Evolutionary conservation across 495 filamentous ascomycete species (phyloP), one percentile per base, ranked within the genome.

Genomic region (Articulospora tetracladia): DNA sequence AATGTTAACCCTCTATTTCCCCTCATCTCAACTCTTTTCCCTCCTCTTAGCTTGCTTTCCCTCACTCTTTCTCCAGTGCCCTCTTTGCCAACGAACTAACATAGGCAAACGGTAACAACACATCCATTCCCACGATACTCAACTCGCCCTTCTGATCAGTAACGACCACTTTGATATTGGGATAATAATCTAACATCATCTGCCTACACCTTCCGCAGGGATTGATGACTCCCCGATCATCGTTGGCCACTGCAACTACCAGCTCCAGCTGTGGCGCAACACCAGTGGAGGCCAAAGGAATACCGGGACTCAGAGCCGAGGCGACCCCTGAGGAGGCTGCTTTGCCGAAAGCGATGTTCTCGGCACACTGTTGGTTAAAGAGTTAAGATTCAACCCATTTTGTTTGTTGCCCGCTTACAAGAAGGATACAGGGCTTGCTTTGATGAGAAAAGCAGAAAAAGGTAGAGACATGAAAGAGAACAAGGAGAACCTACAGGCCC

Each of bases 201-300:
- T 72, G 69, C 24, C 70, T 64, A 34, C 70, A 72, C 19, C 70
- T 64, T 12, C 70, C 70, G 55, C 70, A 71, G 4, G 70, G 70
- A 59, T 55, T 72, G 27, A 70, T 49, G 3, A 72, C 62, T 0
- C 65, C 67, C 25, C 68, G 51, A 12, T 60, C 36, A 17, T 69
- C 63, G 54, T 71, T 68, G 0, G 64, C 65, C 6, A 71, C 61
- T 7, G 67, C 67, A 10, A 69, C 67, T n/a, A 70, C 67, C 27
- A 63, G 60, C 3, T 56, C 63, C 23, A 68, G 51, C 4, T 47
- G 23, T 12, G 48, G 25, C 24, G 36, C 55, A n/a, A 46, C 50
- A 26, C 49, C 56, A n/a, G 22, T 24, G 20, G 11, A 12, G 11
- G 20, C 47, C 2, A 6, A 6, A 4, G 47, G 20, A 12, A 59